These are phyloP conservation scores for Scheffersomyces quercinus DNA, from an alignment of 1,139 yeast genomes.

Conservation along the genomic window DNA sequence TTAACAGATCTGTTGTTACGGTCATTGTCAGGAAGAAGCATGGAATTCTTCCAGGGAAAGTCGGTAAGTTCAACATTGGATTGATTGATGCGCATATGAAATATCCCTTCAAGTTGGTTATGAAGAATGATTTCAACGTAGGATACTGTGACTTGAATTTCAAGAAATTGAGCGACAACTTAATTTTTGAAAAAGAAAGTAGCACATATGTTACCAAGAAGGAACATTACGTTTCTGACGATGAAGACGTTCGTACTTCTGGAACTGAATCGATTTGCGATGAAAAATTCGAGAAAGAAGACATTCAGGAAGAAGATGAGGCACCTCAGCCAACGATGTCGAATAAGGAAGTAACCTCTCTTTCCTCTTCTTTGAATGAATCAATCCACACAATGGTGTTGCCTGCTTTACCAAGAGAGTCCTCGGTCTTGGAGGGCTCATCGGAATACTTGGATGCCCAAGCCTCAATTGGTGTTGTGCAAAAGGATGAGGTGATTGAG, in stretches of 20 bases:
- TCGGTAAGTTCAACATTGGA: slow-evolving; percentile 35
- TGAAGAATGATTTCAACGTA: slow-evolving; percentile 22
- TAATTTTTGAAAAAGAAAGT: slow-evolving; percentile 5
- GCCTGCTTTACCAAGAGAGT: slow-evolving; percentile 37
- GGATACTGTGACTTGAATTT: slow-evolving; percentile 28
- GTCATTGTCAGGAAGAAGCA: slow-evolving; percentile 31
- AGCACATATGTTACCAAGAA: neutral
- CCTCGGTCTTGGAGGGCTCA: slow-evolving; percentile 9
- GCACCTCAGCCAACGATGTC: neutral
- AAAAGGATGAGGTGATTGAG: neutral
- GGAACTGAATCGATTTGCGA: neutral
- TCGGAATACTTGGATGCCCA: slow-evolving; percentile 29
- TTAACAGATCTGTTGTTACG: slow-evolving; percentile 27
- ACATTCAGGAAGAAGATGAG: slow-evolving; percentile 1
- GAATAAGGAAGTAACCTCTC: neutral
- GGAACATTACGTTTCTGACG: neutral
- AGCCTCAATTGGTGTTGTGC: slow-evolving; percentile 1
- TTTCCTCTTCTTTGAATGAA: slow-evolving; percentile 9
- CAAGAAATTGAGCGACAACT: slow-evolving; percentile 24
- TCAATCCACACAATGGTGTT: slow-evolving; percentile 36
- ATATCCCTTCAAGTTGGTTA: slow-evolving; percentile 33
- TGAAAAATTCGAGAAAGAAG: slow-evolving; percentile 5
- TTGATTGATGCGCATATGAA: slow-evolving; percentile 35
- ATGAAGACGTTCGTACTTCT: slow-evolving; percentile 1
- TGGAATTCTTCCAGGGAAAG: slow-evolving; percentile 33